phyloP scores from a whole-genome alignment of 2,329 filamentous ascomycete species.

The Aspergillus sergii region DNA sequence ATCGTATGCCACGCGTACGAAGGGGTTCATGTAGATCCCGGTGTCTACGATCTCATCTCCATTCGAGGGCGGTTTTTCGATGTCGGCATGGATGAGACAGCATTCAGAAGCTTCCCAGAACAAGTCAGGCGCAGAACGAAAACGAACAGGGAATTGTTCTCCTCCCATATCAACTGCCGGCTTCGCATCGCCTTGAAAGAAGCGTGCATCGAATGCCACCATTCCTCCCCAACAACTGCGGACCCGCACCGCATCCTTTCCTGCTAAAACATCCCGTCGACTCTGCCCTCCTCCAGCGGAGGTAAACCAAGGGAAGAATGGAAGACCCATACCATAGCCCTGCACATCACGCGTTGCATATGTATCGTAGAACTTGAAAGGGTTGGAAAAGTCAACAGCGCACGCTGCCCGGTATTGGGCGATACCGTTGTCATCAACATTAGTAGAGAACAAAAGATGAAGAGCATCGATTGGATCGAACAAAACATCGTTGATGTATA shows the following conservation, averaged over 20 bases:
- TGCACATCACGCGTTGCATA: slow-evolving; percentile 73
- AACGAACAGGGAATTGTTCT: slow-evolving; percentile 49
- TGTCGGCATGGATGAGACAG: slow-evolving; percentile 59
- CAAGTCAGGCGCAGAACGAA: slow-evolving; percentile 60
- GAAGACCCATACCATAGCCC: slow-evolving; percentile 68
- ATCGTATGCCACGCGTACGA: slow-evolving; percentile 71
- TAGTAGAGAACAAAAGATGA: slow-evolving; percentile 65
- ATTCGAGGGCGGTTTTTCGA: slow-evolving; percentile 40
- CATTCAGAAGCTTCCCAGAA: slow-evolving; percentile 69
- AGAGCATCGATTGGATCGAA: slow-evolving; percentile 62
- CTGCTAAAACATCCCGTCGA: slow-evolving; percentile 63
- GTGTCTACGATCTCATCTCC: slow-evolving; percentile 46
- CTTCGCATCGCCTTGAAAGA: slow-evolving; percentile 40
- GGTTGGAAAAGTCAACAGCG: slow-evolving; percentile 73
- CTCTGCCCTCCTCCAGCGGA: slow-evolving; percentile 53
- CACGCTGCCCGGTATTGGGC: slow-evolving; percentile 70
- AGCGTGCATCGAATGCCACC: slow-evolving; percentile 55
- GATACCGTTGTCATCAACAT: slow-evolving; percentile 54
- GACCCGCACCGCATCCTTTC: slow-evolving; percentile 64
- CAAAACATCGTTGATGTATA: slow-evolving; percentile 69
- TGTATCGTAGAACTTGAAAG: slow-evolving; percentile 76
- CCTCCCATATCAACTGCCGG: slow-evolving; percentile 6
- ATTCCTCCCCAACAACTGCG: slow-evolving; percentile 79
- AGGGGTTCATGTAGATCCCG: slow-evolving; percentile 75
- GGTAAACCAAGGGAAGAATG: slow-evolving; percentile 74